A percentile compares a stretch with the other conserved stretches of the same genome.
These are phyloP conservation scores for Pseudopithomyces maydicus DNA, from an alignment of 2,329 filamentous ascomycete genomes.

Conservation along the genomic window DNA sequence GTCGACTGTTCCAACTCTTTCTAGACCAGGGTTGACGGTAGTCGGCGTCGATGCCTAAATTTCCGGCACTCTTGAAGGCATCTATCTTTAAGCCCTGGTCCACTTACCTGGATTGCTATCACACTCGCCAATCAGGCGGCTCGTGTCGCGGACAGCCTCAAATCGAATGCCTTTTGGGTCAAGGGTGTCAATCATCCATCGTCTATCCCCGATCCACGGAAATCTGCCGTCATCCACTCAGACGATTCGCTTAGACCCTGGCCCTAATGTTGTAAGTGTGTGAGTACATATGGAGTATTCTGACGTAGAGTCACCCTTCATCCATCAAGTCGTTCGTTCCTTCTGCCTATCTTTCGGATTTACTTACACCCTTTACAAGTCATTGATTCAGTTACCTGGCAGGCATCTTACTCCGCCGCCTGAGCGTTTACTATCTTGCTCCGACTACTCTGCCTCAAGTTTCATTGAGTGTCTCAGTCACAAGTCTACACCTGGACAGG, in stretches of 20 bases:
- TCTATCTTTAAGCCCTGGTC: slow-evolving; percentile 27
- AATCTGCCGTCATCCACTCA: slow-evolving; percentile 19
- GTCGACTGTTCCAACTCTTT: slow-evolving; percentile 11
- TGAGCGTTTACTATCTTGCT: slow-evolving; percentile 17
- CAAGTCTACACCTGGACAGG: slow-evolving; percentile 24
- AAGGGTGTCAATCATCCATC: slow-evolving; percentile 26
- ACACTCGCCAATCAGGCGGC: slow-evolving; percentile 21
- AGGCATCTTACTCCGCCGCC: slow-evolving; percentile 21
- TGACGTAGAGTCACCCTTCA: slow-evolving; percentile 16
- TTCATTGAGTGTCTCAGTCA: slow-evolving; percentile 17
- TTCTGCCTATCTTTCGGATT: slow-evolving; percentile 15
- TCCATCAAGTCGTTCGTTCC: slow-evolving; percentile 14
- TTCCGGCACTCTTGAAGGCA: slow-evolving; percentile 18
- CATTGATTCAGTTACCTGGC: slow-evolving; percentile 15
- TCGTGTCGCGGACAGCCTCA: slow-evolving; percentile 22
- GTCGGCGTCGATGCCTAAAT: slow-evolving; percentile 28
- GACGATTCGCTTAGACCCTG: slow-evolving; percentile 17
- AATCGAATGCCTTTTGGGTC: slow-evolving; percentile 22
- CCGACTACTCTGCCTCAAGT: slow-evolving; percentile 14
- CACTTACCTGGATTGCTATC: slow-evolving; percentile 10
- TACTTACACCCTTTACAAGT: slow-evolving; percentile 9
- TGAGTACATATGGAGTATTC: slow-evolving; percentile 23
- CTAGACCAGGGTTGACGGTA: slow-evolving; percentile 12
- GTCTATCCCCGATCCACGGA: slow-evolving; percentile 21
- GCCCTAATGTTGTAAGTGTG: slow-evolving; percentile 20